Evolutionary conservation across 768 basidiomycete genomes (phyloP).

Genomic region (Leccinum fibrillosum): DNA sequence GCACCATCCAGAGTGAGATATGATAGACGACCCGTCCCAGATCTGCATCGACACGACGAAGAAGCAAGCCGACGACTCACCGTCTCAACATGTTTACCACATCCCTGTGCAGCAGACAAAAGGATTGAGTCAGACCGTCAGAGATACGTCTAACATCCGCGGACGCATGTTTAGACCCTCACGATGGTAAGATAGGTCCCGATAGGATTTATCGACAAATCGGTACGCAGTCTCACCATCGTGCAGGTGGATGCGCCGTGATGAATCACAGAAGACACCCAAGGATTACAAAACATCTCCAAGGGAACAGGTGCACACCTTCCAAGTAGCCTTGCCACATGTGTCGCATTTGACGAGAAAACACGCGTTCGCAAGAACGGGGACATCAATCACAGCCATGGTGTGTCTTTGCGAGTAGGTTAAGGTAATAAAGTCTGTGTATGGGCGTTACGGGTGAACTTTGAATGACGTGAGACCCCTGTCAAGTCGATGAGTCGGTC

Average conservation of each 20-base stretch:
- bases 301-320: constrained; percentile 42
- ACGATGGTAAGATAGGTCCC: constrained; percentile 2
- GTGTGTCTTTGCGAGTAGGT: constrained; percentile 24
- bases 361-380: constrained; percentile 51
- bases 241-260: constrained; percentile 15
- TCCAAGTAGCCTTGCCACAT: constrained; percentile 73
- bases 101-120: constrained; percentile 47
- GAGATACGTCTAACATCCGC: constrained; percentile 17
- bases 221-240: constrained; percentile 14
- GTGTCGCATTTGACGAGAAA: constrained; percentile 52
- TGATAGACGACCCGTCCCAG: constrained; percentile 15
- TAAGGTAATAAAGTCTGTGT: constrained; percentile 33
- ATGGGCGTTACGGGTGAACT: constrained; percentile 11
- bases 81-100: constrained; percentile 61
- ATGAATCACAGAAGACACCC: constrained; percentile 18
- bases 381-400: constrained; percentile 22
- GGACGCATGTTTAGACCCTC: constrained; percentile 11
- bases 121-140: constrained; percentile 1
- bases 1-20: constrained; percentile 2
- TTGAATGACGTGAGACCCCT: constrained; percentile 19
- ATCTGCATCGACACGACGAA: constrained; percentile 14
- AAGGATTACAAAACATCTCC: constrained; percentile 17
- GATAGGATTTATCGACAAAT: constrained; percentile 5
- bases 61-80: constrained; percentile 41
- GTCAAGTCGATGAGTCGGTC: constrained; percentile 7